These are phyloP conservation scores for Dalbergia cultrata DNA, from an alignment of 306 rosid species.

Conservation along the genomic window DNA sequence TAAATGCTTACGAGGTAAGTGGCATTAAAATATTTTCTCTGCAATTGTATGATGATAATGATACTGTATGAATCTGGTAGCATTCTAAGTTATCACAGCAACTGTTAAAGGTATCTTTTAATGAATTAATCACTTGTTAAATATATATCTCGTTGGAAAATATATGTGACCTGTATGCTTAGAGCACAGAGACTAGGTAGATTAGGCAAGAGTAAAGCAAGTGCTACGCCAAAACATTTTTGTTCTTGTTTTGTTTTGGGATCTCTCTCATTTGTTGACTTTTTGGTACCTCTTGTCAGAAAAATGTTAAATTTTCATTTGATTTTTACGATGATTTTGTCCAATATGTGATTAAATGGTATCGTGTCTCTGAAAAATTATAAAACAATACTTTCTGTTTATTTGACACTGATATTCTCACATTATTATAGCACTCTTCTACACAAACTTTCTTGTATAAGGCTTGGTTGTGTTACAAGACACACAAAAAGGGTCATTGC, in stretches of 20 bases:
- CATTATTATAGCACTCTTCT: not conserved
- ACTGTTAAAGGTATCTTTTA: no score
- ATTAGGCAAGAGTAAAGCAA: conserved; percentile 13
- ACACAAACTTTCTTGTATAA: not conserved
- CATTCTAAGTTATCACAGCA: not conserved
- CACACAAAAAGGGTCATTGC: not conserved
- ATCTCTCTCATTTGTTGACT: not conserved
- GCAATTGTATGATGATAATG: not conserved
- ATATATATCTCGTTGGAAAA: not conserved
- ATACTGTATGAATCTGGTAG: conserved; percentile 26
- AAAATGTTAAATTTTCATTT: not conserved
- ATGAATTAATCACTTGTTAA: conserved; percentile 22
- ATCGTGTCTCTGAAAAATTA: not conserved
- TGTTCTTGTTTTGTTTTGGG: not conserved
- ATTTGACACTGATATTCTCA: not conserved
- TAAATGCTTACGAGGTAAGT: conserved; percentile 89
- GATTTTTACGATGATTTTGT: not conserved
- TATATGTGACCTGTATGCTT: not conserved
- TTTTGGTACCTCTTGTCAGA: not conserved
- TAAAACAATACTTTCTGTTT: not conserved
- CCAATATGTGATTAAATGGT: not conserved
- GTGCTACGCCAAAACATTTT: not conserved
- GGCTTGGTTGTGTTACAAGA: not conserved
- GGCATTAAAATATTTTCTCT: not conserved
- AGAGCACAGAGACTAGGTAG: not conserved